phyloP scores from a whole-genome alignment of 2,329 filamentous ascomycete genomes.

The Aspergillus sp. region DNA sequence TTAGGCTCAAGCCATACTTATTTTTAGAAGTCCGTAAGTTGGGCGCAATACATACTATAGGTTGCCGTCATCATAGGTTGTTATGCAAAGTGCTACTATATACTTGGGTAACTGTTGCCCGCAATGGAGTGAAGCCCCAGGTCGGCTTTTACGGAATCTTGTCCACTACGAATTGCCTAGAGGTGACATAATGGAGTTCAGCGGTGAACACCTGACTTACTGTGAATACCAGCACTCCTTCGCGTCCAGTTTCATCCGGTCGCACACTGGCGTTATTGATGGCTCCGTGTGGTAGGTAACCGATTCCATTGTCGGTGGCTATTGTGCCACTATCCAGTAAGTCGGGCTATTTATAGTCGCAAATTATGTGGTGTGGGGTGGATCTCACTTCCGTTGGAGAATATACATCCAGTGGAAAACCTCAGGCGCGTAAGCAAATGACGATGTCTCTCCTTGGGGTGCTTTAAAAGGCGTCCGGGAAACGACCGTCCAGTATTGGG shows the following conservation, averaged over 20 bases:
- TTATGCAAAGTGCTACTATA: no score
- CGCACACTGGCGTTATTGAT: neutral
- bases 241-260: neutral
- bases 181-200: neutral
- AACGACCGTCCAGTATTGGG: conserved; percentile 30
- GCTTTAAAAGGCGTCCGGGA: conserved; percentile 36
- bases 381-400: conserved; percentile 28
- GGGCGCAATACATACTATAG: no score
- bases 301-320: neutral
- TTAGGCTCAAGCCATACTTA: no score
- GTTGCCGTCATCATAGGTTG: no score
- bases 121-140: no score
- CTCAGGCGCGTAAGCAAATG: conserved; percentile 33
- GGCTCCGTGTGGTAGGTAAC: neutral
- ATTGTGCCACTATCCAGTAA: neutral
- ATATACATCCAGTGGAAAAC: conserved; percentile 42
- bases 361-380: neutral
- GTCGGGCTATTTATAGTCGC: neutral
- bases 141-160: neutral
- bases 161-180: neutral
- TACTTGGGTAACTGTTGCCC: no score
- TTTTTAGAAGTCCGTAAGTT: no score
- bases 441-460: conserved; percentile 31
- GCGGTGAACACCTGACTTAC: neutral
- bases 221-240: neutral